These are phyloP conservation scores for Candida hungchunana DNA, from an alignment of 805 yeast genomes.

Conservation along the genomic window DNA sequence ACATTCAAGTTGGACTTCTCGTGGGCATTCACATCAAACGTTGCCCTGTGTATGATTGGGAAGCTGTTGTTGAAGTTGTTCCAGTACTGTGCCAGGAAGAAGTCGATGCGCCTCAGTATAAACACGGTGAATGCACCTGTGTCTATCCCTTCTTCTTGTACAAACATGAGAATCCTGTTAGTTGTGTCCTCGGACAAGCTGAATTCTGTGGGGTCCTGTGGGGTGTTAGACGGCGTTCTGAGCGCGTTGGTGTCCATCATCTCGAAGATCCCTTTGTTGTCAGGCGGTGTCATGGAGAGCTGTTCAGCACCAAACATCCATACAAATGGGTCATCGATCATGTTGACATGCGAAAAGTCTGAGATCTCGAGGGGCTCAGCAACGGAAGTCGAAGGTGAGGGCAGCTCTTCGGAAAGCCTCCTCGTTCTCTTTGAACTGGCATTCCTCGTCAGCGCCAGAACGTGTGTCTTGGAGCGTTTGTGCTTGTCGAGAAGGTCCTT, in stretches of 20 bases:
- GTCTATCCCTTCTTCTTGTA: constrained; percentile 1
- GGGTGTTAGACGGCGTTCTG: no score
- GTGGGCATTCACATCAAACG: constrained; percentile 21
- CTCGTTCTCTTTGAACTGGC: neutral
- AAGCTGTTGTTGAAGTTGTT: constrained; percentile 31
- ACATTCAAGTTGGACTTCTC: constrained; percentile 3
- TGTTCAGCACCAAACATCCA: no score
- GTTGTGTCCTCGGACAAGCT: constrained; percentile 6
- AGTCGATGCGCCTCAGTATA: constrained; percentile 8
- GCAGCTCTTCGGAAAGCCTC: neutral
- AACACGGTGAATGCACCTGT: constrained; percentile 1
- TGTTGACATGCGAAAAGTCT: no score
- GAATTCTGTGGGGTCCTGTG: no score
- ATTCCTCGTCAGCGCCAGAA: neutral
- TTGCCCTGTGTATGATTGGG: constrained; percentile 37
- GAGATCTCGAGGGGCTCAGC: no score
- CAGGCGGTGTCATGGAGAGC: no score
- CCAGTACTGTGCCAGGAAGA: constrained; percentile 32
- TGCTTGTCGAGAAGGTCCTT: constrained; percentile 32
- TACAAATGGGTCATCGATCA: no score
- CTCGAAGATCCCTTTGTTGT: no score
- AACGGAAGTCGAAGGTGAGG: neutral
- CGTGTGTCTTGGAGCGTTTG: constrained; percentile 24
- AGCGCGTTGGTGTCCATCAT: no score
- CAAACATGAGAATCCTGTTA: constrained; percentile 1